phyloP scores from a whole-genome alignment of 225 moss, liverwort and hornwort genomes.

The Straminergon stramineum region DNA sequence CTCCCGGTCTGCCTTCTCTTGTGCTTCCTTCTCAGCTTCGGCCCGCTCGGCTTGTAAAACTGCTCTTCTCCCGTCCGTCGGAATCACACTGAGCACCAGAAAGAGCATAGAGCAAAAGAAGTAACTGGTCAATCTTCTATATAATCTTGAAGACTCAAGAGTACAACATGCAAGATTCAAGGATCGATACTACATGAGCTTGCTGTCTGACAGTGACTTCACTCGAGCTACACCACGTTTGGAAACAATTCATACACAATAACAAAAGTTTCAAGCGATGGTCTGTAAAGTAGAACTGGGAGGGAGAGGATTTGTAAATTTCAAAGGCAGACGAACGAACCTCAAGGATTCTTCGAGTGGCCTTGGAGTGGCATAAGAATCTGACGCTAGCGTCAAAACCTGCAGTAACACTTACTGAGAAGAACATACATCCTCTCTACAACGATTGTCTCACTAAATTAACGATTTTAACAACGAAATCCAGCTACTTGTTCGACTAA shows the following conservation, averaged over 20 bases:
- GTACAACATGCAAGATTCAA: not conserved
- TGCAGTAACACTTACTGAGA: slow-evolving; percentile 14
- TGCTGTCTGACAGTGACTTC: not conserved
- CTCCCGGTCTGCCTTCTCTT: slow-evolving; percentile 44
- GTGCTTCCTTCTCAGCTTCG: slow-evolving; percentile 55
- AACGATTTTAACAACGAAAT: not conserved
- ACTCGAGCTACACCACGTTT: not conserved
- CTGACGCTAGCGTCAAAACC: slow-evolving; percentile 76
- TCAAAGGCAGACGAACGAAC: slow-evolving; percentile 13
- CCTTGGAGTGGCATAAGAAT: slow-evolving; percentile 45
- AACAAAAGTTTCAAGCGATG: not conserved
- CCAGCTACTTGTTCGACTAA: not conserved
- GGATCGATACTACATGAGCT: not conserved
- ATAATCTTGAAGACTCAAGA: not conserved
- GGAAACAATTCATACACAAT: not conserved
- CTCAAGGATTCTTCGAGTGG: slow-evolving; percentile 78
- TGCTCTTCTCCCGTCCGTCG: slow-evolving; percentile 74
- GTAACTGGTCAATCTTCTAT: not conserved
- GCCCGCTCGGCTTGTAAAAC: slow-evolving; percentile 51
- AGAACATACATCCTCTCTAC: not conserved
- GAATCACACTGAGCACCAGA: slow-evolving; percentile 44
- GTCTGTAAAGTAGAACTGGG: not conserved
- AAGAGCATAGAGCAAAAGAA: not conserved
- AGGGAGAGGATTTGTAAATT: not conserved
- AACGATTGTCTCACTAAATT: not conserved